Conservation (phyloP, 2,329 filamentous ascomycete genomes). For the Calonectria hawksworthii region DNA sequence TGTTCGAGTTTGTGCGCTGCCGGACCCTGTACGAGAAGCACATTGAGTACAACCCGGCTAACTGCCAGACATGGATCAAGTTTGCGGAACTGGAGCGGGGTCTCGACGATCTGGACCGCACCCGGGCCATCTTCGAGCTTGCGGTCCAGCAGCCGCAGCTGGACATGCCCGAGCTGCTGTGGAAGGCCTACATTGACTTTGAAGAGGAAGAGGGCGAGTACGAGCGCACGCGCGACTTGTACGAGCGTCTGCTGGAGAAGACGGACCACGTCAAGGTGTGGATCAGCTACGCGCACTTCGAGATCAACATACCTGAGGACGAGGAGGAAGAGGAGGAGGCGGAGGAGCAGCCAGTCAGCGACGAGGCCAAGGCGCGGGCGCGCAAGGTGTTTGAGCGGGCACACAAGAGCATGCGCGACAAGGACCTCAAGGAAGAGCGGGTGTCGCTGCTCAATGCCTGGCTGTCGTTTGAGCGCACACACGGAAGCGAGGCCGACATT, state of each 20-base stretch:
- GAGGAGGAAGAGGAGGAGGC: slow-evolving; percentile 75
- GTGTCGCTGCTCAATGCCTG: slow-evolving; percentile 92
- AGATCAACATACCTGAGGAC: slow-evolving; percentile 91
- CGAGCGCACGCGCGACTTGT: slow-evolving; percentile 83
- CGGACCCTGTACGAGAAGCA: slow-evolving; percentile 94
- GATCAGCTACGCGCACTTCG: slow-evolving; percentile 99
- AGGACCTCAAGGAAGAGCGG: slow-evolving; percentile 93
- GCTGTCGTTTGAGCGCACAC: slow-evolving; percentile 90
- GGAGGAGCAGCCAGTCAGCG: slow-evolving; percentile 79
- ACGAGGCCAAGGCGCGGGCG: slow-evolving; percentile 86
- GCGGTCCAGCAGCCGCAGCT: slow-evolving; percentile 85
- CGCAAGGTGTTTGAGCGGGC: slow-evolving; percentile 88
- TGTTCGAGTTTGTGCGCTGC: slow-evolving; percentile 95
- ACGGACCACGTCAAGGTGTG: slow-evolving; percentile 99
- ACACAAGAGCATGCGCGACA: slow-evolving; percentile 88
- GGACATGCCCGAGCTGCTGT: slow-evolving; percentile 97
- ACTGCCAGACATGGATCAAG: slow-evolving; percentile 95
- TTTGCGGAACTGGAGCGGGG: slow-evolving; percentile 95
- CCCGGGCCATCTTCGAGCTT: slow-evolving; percentile 92
- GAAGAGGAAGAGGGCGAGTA: slow-evolving; percentile 97
- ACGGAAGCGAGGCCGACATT: slow-evolving; percentile 81
- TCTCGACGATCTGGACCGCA: slow-evolving; percentile 89
- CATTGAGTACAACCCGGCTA: slow-evolving; percentile 90
- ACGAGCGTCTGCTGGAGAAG: slow-evolving; percentile 92
- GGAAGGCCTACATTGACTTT: slow-evolving; percentile 99